Evolutionary conservation across 108 stramenopile genomes (phyloP), one percentile per base, ranked within the genome.

Genomic region (Nitzschia sp.): DNA sequence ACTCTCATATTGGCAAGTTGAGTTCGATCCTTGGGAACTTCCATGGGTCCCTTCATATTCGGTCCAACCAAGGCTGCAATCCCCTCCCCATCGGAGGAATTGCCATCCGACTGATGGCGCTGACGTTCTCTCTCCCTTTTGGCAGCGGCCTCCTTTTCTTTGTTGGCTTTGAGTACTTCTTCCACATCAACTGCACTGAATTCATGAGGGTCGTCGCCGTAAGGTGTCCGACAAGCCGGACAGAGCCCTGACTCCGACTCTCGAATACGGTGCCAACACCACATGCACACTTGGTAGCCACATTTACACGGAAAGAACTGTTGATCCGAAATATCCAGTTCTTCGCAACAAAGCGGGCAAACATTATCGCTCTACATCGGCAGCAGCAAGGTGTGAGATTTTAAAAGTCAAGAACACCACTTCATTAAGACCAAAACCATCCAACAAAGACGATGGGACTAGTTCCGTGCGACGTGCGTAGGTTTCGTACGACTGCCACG

Each of bases 281-380:
- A 98, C 96, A 97, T 97, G 83, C 98, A 98, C 20, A 98, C 94
- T 81, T 95, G 91, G 71, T 97, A 98, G 57, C 97, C 98, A 67
- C 98, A 97, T 79, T 95, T 96, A 74, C 98, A 98, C 12, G 98
- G 98, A 78, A 94, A 90, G 79, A 98, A 98, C 69, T 96, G 91
- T 63, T 82, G 82, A 85, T 98, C 98, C 34, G 95, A 91, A 29
- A 97, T 79, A 79, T 98, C 98, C 67, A 98, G 83, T 40, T 96
- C 93, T 78, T 97, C 97, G 78, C 95, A 95, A 76, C 97, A 98
- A 41, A 98, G 89, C 41, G 97, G 97, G 84, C 97, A 98, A 29
- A 84, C 73, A 34, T 55, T 29, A 48, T 74, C 73, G 38, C n/a
- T 60, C 73, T 74, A 53, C 43, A 14, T 11, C 2, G 40, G 34